Percentiles rank a stretch among this genome's conserved stretches.
Conservation (phyloP, 2,329 filamentous ascomycete species). For the Pyrenochaeta sp. region DNA sequence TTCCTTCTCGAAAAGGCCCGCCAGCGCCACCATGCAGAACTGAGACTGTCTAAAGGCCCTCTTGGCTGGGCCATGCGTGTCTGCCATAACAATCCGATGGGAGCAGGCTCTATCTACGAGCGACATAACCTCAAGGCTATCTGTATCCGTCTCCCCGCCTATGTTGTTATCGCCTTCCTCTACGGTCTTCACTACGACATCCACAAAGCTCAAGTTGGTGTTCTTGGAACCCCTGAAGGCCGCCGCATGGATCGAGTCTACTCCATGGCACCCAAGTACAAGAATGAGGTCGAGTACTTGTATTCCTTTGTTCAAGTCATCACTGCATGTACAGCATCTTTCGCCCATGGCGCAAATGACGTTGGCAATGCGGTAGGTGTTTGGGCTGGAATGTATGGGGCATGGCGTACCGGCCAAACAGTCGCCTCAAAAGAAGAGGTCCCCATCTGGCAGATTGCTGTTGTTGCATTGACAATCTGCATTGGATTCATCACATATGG, state of each 20-base stretch:
- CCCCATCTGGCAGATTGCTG: constrained; percentile 78
- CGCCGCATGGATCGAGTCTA: constrained; percentile 75
- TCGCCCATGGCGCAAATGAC: constrained; percentile 65
- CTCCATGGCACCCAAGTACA: constrained; percentile 49
- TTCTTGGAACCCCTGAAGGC: constrained; percentile 75
- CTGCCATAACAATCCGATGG: constrained; percentile 76
- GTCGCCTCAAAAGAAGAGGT: constrained; percentile 69
- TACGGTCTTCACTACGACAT: constrained; percentile 86
- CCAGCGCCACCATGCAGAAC: constrained; percentile 67
- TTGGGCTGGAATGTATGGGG: constrained; percentile 48
- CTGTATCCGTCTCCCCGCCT: constrained; percentile 72
- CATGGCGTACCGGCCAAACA: constrained; percentile 66
- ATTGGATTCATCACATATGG: constrained; percentile 75
- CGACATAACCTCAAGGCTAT: constrained; percentile 70
- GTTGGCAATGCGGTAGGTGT: constrained; percentile 48
- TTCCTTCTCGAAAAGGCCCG: constrained; percentile 66
- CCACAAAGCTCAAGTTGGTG: constrained; percentile 75
- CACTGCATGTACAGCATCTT: constrained; percentile 1
- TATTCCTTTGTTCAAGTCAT: constrained; percentile 36
- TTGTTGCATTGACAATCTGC: constrained; percentile 69
- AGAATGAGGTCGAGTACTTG: constrained; percentile 49
- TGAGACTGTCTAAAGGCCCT: constrained; percentile 68
- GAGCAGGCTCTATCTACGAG: constrained; percentile 77
- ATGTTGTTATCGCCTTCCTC: constrained; percentile 67
- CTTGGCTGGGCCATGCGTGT: constrained; percentile 83